Conservation (phyloP, 306 rosid species). For the Quercus alba region DNA sequence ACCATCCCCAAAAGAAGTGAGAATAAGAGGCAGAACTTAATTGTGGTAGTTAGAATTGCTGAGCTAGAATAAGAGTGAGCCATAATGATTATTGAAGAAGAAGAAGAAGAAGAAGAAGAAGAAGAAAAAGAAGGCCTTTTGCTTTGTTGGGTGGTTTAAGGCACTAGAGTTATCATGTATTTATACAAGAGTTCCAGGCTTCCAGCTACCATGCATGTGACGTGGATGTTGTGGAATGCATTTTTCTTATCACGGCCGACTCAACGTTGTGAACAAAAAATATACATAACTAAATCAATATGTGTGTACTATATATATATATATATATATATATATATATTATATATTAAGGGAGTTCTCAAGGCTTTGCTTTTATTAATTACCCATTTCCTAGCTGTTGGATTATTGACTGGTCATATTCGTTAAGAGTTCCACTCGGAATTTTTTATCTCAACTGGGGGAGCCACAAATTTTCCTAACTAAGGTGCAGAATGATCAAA, state of each 20-base stretch:
- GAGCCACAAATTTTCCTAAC: too few species aligned
- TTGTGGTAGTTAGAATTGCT: not conserved
- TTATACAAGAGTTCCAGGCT: conserved; percentile 3
- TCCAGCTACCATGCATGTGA: not conserved
- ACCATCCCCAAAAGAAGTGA: conserved; percentile 25
- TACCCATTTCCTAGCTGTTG: too few species aligned
- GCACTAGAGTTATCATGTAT: not conserved
- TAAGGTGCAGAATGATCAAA: too few species aligned
- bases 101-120: not conserved
- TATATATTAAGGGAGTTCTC: not conserved
- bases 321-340: not conserved
- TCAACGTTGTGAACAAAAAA: not conserved
- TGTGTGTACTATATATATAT: too few species aligned
- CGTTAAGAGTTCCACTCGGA: too few species aligned
- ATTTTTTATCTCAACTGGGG: too few species aligned
- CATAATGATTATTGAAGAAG: conserved; percentile 2
- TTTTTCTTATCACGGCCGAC: not conserved
- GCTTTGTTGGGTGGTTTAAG: conserved; percentile 1
- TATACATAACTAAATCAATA: not conserved
- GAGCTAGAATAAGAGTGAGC: not conserved
- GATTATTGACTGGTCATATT: too few species aligned
- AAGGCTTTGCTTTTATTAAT: too few species aligned
- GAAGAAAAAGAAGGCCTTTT: not conserved
- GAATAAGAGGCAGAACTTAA: conserved; percentile 12
- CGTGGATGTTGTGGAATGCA: not conserved